Percentiles rank a stretch among this genome's conserved stretches.
phyloP scores from a whole-genome alignment of 2,329 filamentous ascomycete species.

The Penicillium paneum region DNA sequence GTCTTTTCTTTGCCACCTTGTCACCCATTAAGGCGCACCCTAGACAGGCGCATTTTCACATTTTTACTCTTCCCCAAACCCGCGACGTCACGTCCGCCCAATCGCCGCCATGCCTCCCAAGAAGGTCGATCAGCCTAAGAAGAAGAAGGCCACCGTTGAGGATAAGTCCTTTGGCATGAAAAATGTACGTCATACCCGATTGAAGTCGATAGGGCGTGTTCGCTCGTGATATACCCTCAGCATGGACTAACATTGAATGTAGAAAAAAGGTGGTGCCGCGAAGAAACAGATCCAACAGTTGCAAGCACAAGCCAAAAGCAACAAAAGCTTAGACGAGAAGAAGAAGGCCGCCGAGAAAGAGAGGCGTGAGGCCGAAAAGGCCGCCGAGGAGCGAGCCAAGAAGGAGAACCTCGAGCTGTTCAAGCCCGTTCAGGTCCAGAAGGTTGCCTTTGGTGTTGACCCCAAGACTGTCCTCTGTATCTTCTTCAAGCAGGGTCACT shows the following conservation, averaged over 20 bases:
- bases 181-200: conserved; percentile 57
- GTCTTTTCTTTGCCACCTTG: conserved; percentile 7
- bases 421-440: conserved; percentile 92
- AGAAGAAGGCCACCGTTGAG: conserved; percentile 60
- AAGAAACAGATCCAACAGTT: conserved; percentile 90
- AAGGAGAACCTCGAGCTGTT: conserved; percentile 77
- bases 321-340: conserved; percentile 85
- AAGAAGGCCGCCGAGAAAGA: conserved; percentile 65
- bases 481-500: conserved; percentile 95
- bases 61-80: conserved; percentile 16
- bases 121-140: conserved; percentile 45
- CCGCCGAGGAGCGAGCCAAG: conserved; percentile 79
- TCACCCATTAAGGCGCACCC: conserved; percentile 7
- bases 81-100: conserved; percentile 15
- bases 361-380: conserved; percentile 79
- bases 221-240: neutral
- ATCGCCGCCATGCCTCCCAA: conserved; percentile 48
- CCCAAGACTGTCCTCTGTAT: conserved; percentile 96
- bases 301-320: conserved; percentile 66
- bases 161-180: conserved; percentile 99
- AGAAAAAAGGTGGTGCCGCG: conserved; percentile 87
- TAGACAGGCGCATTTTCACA: conserved; percentile 16
- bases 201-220: neutral
- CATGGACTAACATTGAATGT: conserved; percentile 21
- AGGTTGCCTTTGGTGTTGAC: conserved; percentile 95